A percentile compares a stretch with the other conserved stretches of the same genome.
Evolutionary conservation across 371 early-diverging fungal genomes (phyloP).

Genomic region (Rhizomucor pusillus): DNA sequence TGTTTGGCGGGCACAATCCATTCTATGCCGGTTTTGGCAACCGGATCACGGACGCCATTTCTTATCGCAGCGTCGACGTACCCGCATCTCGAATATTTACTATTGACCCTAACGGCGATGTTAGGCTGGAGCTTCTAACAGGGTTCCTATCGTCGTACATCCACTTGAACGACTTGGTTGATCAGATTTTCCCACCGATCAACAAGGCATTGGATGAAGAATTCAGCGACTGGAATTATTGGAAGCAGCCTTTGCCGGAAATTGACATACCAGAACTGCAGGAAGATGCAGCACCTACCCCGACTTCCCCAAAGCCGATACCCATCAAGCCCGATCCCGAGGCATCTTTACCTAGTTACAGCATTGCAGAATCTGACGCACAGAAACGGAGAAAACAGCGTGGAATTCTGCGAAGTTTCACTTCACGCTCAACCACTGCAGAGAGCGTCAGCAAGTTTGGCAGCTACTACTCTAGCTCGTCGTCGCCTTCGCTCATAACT

Average conservation of each 20-base stretch:
- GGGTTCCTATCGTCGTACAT: slow-evolving; percentile 82
- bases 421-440: slow-evolving; percentile 15
- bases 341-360: slow-evolving; percentile 17
- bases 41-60: slow-evolving; percentile 84
- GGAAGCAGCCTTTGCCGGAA: slow-evolving; percentile 57
- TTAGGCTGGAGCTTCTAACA: slow-evolving; percentile 84
- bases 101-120: slow-evolving; percentile 86
- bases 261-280: slow-evolving; percentile 43
- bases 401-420: slow-evolving; percentile 34
- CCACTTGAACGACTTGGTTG: slow-evolving; percentile 87
- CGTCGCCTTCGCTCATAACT: not conserved
- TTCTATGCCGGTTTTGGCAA: slow-evolving; percentile 99
- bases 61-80: slow-evolving; percentile 91
- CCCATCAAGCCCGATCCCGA: slow-evolving; percentile 27
- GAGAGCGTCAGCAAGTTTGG: not conserved
- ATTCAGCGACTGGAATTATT: slow-evolving; percentile 84
- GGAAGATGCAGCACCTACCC: slow-evolving; percentile 19
- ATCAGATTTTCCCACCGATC: slow-evolving; percentile 89
- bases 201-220: slow-evolving; percentile 50
- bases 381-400: slow-evolving; percentile 15
- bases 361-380: slow-evolving; percentile 12
- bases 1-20: slow-evolving; percentile 78
- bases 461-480: not conserved
- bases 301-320: slow-evolving; percentile 17
- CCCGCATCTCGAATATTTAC: slow-evolving; percentile 94